Evolutionary conservation across 257 asterid species (phyloP).

Genomic region (Phtheirospermum japonicum): DNA sequence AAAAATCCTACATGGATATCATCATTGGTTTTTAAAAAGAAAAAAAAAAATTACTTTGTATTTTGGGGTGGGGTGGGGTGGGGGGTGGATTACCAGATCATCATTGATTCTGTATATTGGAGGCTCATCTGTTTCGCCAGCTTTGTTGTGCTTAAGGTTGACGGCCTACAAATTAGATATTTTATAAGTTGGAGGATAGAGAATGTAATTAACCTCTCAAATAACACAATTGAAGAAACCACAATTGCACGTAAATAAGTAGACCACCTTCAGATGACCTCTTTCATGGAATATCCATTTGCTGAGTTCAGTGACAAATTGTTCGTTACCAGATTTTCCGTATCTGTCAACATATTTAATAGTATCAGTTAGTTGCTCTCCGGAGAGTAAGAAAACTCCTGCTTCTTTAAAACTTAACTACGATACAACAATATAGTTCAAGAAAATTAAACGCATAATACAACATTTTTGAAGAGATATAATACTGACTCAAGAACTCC

Average conservation of each 20-base stretch:
- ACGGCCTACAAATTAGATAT: constrained; percentile 48
- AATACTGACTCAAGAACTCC: constrained; percentile 16
- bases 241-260: not conserved
- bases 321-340: constrained; percentile 76
- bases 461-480: not conserved
- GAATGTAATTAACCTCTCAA: constrained; percentile 14
- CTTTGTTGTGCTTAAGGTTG: constrained; percentile 70
- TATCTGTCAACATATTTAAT: constrained; percentile 44
- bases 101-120: constrained; percentile 74
- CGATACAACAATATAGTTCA: constrained; percentile 8
- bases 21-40: constrained; percentile 5
- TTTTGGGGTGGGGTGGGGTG: not conserved
- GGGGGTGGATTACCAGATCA: constrained; percentile 51
- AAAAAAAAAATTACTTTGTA: not conserved
- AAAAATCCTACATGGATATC: constrained; percentile 52
- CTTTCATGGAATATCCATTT: constrained; percentile 93
- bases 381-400: constrained; percentile 19
- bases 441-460: not conserved
- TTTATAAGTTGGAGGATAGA: constrained; percentile 12
- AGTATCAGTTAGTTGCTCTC: constrained; percentile 27
- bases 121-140: constrained; percentile 74
- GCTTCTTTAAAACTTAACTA: not conserved
- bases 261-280: constrained; percentile 77
- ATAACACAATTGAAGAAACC: constrained; percentile 2
- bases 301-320: constrained; percentile 68